Base-by-base conservation (phyloP, 2,329 filamentous ascomycete genomes). In the Zasmidium citrigriseum region DNA sequence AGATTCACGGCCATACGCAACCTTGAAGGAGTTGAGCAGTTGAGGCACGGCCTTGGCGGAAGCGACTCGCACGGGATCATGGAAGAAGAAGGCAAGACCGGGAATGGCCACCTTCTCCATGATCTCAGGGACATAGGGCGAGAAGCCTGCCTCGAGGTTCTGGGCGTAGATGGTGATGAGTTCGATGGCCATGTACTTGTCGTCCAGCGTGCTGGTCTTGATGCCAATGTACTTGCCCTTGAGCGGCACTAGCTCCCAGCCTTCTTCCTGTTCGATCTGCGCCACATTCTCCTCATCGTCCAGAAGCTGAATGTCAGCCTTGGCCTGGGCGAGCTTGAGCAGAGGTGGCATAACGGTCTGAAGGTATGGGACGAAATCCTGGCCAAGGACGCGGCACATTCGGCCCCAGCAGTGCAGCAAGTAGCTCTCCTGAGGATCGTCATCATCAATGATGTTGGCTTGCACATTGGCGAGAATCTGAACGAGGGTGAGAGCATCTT, bases 151-250 rank as follows among this genome's bases (percentile, higher is more conserved):
- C 73, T 97, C 91, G n/a, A 99, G 83, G 23, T 96, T 93, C 73
- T 97, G 92, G 1, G 95, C 93, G 72, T 99, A 99, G 62, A 99
- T 93, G 48, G 96, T 93, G 60, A 99, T 89, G 54, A 99, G 86
- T 77, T 99, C 95, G 64, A 99, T 98, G n/a, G 95, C 95, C 85
- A 96, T 97, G 76, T 98, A 93, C 81, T 99, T 99, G 78, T 99
- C 95, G 69, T 99, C 95, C 75, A 99, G 88, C 10, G 90, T 91
- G 74, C 91, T 96, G 7, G 95, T 99, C 79, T 93, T 92, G 78
- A 99, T 99, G 64, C 95, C 95, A 70, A 99, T 97, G 76, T 96
- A 91, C 80, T 98, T 98, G 65, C 95, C 95, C 78, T 96, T 96
- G 56, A 99, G 83, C 9, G 95, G 95, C 16, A 99, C 92, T 66